These are phyloP conservation scores for Phoma sp. DNA, from an alignment of 2,329 filamentous ascomycete species.

Conservation along the genomic window DNA sequence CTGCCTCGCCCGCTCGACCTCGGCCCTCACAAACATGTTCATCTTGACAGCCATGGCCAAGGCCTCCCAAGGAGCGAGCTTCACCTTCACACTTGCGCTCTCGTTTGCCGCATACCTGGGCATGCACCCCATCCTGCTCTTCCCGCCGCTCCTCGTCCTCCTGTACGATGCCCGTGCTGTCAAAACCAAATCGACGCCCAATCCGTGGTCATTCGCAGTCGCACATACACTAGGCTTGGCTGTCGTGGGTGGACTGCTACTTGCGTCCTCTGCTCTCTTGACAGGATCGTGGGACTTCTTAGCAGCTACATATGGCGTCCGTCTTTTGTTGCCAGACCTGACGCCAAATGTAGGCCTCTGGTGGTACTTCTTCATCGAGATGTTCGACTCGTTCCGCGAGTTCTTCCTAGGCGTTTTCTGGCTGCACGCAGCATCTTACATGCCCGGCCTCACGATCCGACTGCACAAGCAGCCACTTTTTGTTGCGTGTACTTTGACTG, in stretches of 20 bases:
- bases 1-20: slow-evolving; percentile 87
- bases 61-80: slow-evolving; percentile 72
- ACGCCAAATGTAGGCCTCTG: slow-evolving; percentile 95
- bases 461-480: slow-evolving; percentile 86
- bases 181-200: slow-evolving; percentile 37
- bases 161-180: slow-evolving; percentile 61
- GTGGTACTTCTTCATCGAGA: slow-evolving; percentile 99
- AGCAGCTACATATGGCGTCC: slow-evolving; percentile 87
- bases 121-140: slow-evolving; percentile 86
- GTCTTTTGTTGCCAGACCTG: slow-evolving; percentile 86
- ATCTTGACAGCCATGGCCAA: slow-evolving; percentile 83
- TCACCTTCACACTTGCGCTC: slow-evolving; percentile 82
- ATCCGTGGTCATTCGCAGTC: slow-evolving; percentile 58
- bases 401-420: slow-evolving; percentile 99
- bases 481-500: slow-evolving; percentile 81
- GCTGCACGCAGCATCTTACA: slow-evolving; percentile 90
- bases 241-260: slow-evolving; percentile 57
- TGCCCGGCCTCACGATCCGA: slow-evolving; percentile 82
- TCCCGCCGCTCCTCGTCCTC: slow-evolving; percentile 80
- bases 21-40: slow-evolving; percentile 85
- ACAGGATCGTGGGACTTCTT: slow-evolving; percentile 89
- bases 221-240: slow-evolving; percentile 61
- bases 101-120: slow-evolving; percentile 89
- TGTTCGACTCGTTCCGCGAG: slow-evolving; percentile 96
- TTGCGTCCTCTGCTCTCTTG: slow-evolving; percentile 74